Evolutionary conservation across 345 rosid species (phyloP).

Genomic region (Citrus cavaleriei): DNA sequence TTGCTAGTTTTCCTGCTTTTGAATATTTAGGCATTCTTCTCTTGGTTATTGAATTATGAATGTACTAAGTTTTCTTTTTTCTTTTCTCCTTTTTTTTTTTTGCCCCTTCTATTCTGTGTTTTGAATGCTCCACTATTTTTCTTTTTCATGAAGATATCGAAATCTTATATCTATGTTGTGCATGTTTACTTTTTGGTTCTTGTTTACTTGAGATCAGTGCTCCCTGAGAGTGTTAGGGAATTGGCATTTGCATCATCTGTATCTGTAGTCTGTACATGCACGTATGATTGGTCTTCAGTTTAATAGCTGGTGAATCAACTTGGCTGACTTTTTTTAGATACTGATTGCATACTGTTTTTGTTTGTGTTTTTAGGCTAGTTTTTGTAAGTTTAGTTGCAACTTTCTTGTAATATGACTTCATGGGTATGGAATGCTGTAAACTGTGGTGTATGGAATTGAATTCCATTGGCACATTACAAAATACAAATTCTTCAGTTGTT

Average conservation of each 20-base stretch:
- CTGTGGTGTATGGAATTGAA: not conserved
- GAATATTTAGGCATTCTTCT: slow-evolving; percentile 43
- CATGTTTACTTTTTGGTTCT: not conserved
- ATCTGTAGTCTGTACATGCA: not conserved
- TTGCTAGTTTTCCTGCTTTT: slow-evolving; percentile 32
- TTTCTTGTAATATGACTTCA: not conserved
- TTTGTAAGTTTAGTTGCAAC: not conserved
- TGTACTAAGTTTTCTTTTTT: slow-evolving; percentile 16
- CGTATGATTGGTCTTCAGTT: not conserved
- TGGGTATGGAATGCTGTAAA: not conserved
- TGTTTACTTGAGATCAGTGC: not conserved
- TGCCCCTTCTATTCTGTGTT: slow-evolving; percentile 7
- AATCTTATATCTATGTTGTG: slow-evolving; percentile 10
- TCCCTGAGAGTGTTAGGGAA: not conserved
- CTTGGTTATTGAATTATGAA: slow-evolving; percentile 35
- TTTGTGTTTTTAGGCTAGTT: not conserved
- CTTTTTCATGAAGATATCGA: slow-evolving; percentile 15
- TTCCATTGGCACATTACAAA: not conserved
- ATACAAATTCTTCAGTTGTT: too few species aligned
- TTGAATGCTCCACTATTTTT: slow-evolving; percentile 12
- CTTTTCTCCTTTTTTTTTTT: not conserved
- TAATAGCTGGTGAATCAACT: not conserved
- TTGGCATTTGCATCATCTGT: not conserved
- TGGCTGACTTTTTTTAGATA: not conserved
- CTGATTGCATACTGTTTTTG: not conserved